Conservation (phyloP, 192 early-diverging fungal species). For the Rhizophagus sp. region DNA sequence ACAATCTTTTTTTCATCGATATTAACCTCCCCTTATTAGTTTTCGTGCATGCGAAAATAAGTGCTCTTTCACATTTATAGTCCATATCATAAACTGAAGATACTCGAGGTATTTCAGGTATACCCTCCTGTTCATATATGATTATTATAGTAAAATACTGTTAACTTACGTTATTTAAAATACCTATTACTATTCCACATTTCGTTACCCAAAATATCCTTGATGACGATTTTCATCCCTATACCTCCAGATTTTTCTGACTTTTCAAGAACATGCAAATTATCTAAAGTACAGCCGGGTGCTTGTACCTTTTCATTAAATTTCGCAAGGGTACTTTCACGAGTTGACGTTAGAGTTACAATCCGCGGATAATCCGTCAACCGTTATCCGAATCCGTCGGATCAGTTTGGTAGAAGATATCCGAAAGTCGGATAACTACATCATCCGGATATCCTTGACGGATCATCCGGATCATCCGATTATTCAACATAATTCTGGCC, state of each 20-base stretch:
- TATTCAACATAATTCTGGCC: too few species aligned
- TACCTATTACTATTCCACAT: background rate
- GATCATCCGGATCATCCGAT: too few species aligned
- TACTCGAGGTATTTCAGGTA: background rate
- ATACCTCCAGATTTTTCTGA: background rate
- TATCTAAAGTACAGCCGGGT: too few species aligned
- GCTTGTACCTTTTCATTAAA: too few species aligned
- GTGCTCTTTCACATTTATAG: constrained; percentile 4
- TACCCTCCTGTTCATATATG: background rate
- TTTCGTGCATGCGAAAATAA: background rate
- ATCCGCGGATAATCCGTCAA: too few species aligned
- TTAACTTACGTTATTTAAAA: background rate
- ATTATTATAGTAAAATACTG: constrained; percentile 1
- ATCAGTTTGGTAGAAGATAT: too few species aligned
- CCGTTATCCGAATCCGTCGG: too few species aligned
- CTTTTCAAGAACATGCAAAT: background rate
- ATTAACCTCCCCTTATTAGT: background rate
- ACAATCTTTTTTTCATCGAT: constrained; percentile 6
- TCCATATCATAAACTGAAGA: constrained; percentile 4
- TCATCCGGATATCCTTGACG: too few species aligned
- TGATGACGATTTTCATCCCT: background rate
- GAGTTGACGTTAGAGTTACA: background rate
- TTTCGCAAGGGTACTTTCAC: too few species aligned
- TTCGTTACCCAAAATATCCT: background rate
- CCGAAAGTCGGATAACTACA: too few species aligned